A percentile compares a stretch with the other conserved stretches of the same genome.
Conservation (phyloP, 2,329 filamentous ascomycete genomes). For the Hypoxylon sp. region DNA sequence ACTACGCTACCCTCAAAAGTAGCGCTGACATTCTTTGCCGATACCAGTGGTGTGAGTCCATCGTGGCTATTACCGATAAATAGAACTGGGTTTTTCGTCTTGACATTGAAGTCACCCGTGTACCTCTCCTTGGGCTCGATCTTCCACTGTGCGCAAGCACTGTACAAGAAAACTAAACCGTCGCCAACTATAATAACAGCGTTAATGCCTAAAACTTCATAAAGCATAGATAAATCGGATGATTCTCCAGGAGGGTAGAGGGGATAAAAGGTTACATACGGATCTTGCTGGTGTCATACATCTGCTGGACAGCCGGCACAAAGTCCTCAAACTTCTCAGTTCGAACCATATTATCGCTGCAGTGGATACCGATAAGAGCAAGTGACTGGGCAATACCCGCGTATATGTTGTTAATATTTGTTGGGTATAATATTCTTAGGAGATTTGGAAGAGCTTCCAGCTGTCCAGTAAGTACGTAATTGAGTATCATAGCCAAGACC, state of each 20-base stretch:
- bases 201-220: slow-evolving; percentile 1
- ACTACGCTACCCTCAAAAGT: slow-evolving; percentile 58
- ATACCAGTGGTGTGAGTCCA: slow-evolving; percentile 57
- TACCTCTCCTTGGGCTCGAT: slow-evolving; percentile 58
- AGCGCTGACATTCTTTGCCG: slow-evolving; percentile 57
- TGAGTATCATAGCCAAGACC: slow-evolving; percentile 26
- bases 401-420: slow-evolving; percentile 7
- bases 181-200: slow-evolving; percentile 32
- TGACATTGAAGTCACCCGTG: slow-evolving; percentile 52
- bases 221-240: neutral
- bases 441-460: slow-evolving; percentile 2
- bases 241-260: too few relatives aligned
- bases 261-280: slow-evolving; percentile 10
- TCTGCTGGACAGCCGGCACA: slow-evolving; percentile 45
- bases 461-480: slow-evolving; percentile 38
- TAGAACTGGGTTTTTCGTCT: slow-evolving; percentile 52
- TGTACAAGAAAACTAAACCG: slow-evolving; percentile 12
- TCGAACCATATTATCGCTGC: slow-evolving; percentile 54
- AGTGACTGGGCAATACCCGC: slow-evolving; percentile 15
- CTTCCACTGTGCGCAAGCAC: slow-evolving; percentile 58
- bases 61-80: slow-evolving; percentile 59
- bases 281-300: slow-evolving; percentile 49
- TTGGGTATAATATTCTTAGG: neutral
- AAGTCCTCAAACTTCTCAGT: slow-evolving; percentile 51
- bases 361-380: slow-evolving; percentile 53